Conservation (phyloP, 1,139 yeast genomes). For the Pneumocystis sp. region DNA sequence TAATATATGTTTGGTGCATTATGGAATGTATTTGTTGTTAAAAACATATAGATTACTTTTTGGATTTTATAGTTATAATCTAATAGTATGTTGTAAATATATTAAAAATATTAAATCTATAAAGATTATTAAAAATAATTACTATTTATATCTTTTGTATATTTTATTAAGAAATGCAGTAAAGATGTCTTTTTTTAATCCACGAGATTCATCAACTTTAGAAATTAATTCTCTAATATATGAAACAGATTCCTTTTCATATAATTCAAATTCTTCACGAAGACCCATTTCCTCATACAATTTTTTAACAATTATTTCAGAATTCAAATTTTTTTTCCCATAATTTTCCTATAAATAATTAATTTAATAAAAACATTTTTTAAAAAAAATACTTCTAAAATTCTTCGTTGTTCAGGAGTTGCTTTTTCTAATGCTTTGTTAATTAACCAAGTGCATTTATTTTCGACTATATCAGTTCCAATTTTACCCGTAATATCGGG, state of each 20-base stretch:
- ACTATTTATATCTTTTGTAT: constrained; percentile 78
- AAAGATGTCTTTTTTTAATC: constrained; percentile 76
- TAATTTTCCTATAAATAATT: constrained; percentile 37
- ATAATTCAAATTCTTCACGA: constrained; percentile 54
- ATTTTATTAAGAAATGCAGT: constrained; percentile 75
- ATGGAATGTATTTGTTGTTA: not conserved
- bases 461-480: constrained; percentile 96
- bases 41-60: not conserved
- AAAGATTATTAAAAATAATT: not conserved
- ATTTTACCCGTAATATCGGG: constrained; percentile 96
- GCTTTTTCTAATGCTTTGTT: constrained; percentile 79
- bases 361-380: not conserved
- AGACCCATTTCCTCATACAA: constrained; percentile 63
- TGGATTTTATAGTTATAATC: not conserved
- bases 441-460: constrained; percentile 96
- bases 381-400: constrained; percentile 39
- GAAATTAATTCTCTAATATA: constrained; percentile 52
- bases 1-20: not conserved
- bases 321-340: constrained; percentile 61
- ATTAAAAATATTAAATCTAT: not conserved
- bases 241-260: constrained; percentile 64
- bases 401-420: constrained; percentile 62
- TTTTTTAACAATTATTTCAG: constrained; percentile 59
- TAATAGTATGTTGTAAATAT: not conserved
- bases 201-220: constrained; percentile 71